Conservation (phyloP, 2,329 filamentous ascomycete genomes). For the Cadophora sp. region DNA sequence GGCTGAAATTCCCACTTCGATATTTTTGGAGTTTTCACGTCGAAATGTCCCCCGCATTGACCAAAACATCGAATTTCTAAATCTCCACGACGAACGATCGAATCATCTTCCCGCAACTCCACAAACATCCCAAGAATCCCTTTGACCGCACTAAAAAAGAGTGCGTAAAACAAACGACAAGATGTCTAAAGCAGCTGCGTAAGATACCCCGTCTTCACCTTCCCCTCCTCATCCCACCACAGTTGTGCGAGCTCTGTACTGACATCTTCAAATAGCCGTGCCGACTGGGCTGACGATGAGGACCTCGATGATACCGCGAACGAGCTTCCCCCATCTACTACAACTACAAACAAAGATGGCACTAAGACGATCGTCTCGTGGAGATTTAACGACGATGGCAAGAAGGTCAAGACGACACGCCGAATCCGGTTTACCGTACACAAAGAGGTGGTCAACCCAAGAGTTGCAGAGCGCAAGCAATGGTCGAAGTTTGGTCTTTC, state of each 20-base stretch:
- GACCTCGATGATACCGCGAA: slow-evolving; percentile 78
- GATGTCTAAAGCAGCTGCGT: slow-evolving; percentile 26
- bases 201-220: background rate
- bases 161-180: slow-evolving; percentile 5
- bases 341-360: slow-evolving; percentile 97
- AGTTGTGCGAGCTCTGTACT: slow-evolving; percentile 8
- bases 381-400: slow-evolving; percentile 88
- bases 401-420: slow-evolving; percentile 97
- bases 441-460: slow-evolving; percentile 94
- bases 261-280: slow-evolving; percentile 32
- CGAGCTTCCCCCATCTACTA: slow-evolving; percentile 82
- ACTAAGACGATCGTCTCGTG: slow-evolving; percentile 95
- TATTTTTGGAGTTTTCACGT: slow-evolving; percentile 16
- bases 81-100: background rate
- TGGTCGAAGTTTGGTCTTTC: slow-evolving; percentile 94
- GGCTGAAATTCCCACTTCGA: slow-evolving; percentile 17
- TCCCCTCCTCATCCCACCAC: background rate
- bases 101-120: background rate
- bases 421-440: slow-evolving; percentile 91
- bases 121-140: background rate
- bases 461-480: slow-evolving; percentile 90
- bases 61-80: background rate
- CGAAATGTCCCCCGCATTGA: slow-evolving; percentile 14
- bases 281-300: slow-evolving; percentile 92
- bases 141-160: background rate